phyloP scores from a whole-genome alignment of 1,139 yeast genomes.

The Magnusiomyces fungicola region DNA sequence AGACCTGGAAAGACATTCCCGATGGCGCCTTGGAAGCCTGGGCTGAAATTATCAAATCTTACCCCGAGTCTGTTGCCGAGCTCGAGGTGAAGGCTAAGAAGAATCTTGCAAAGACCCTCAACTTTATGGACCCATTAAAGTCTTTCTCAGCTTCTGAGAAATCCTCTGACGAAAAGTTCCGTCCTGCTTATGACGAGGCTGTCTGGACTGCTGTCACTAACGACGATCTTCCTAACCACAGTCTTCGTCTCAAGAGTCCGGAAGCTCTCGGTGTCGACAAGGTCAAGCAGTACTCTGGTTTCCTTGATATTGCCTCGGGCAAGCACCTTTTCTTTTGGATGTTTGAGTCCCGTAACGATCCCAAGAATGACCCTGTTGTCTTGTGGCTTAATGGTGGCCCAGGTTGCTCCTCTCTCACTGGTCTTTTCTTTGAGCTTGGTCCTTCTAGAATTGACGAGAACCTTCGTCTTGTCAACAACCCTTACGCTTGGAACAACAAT shows the following conservation, averaged over 20 bases:
- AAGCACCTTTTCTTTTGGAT: constrained; percentile 83
- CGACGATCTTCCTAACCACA: constrained; percentile 14
- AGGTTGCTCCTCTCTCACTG: constrained; percentile 85
- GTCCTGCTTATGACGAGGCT: constrained; percentile 3
- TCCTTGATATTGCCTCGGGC: constrained; percentile 75
- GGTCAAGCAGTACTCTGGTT: constrained; percentile 74
- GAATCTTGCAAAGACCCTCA: constrained; percentile 3
- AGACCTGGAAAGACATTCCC: constrained; percentile 25
- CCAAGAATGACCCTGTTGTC: constrained; percentile 73
- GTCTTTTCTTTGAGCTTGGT: constrained; percentile 87
- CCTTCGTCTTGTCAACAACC: constrained; percentile 66
- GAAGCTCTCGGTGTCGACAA: constrained; percentile 63
- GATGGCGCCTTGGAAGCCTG: constrained; percentile 25
- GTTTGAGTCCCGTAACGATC: constrained; percentile 87
- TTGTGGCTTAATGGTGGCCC: constrained; percentile 92
- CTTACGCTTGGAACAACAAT: constrained; percentile 79
- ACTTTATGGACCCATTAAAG: neutral
- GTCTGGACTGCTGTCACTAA: constrained; percentile 14
- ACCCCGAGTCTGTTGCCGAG: constrained; percentile 15
- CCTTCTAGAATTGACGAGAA: constrained; percentile 66
- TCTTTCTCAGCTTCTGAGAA: neutral
- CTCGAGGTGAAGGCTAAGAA: constrained; percentile 13
- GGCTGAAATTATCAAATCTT: constrained; percentile 22
- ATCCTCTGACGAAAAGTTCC: neutral
- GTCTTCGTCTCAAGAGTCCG: constrained; percentile 43